Conservation (phyloP, 805 yeast species). For the Hanseniaspora nectarophila region DNA sequence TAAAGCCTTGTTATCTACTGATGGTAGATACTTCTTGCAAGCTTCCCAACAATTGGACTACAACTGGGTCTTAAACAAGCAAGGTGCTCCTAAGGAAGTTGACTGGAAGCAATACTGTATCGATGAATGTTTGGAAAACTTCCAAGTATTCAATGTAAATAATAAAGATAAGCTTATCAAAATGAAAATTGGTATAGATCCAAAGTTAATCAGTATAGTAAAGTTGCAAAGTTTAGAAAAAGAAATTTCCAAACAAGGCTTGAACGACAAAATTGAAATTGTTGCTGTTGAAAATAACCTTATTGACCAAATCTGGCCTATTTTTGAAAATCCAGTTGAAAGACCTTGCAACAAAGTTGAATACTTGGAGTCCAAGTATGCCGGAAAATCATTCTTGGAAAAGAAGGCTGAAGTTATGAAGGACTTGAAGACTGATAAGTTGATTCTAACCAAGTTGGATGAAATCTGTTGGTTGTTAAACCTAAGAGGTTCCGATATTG, state of each 20-base stretch:
- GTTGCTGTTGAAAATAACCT: constrained; percentile 50
- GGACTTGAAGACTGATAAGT: constrained; percentile 20
- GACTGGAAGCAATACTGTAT: constrained; percentile 75
- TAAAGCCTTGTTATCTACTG: constrained; percentile 75
- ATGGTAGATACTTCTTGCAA: constrained; percentile 88
- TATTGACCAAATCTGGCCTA: constrained; percentile 62
- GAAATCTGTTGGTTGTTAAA: constrained; percentile 88
- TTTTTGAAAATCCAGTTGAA: constrained; percentile 52
- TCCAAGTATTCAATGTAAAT: constrained; percentile 26
- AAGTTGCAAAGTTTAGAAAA: constrained; percentile 25
- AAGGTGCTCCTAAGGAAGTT: constrained; percentile 54
- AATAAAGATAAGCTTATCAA: constrained; percentile 27
- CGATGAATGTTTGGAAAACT: constrained; percentile 39
- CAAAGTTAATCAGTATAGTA: constrained; percentile 50
- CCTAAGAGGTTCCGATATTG: constrained; percentile 71
- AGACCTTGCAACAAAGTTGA: constrained; percentile 42
- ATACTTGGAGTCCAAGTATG: constrained; percentile 38
- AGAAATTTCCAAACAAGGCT: constrained; percentile 23
- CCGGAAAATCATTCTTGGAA: constrained; percentile 52
- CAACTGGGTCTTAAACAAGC: constrained; percentile 72
- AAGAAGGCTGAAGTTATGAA: constrained; percentile 34
- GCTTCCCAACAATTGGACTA: constrained; percentile 71
- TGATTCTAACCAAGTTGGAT: constrained; percentile 64
- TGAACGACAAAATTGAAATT: constrained; percentile 34
- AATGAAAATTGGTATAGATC: constrained; percentile 67